Conservation (phyloP, 2,329 filamentous ascomycete species). For the Pyrenophora graminea region DNA sequence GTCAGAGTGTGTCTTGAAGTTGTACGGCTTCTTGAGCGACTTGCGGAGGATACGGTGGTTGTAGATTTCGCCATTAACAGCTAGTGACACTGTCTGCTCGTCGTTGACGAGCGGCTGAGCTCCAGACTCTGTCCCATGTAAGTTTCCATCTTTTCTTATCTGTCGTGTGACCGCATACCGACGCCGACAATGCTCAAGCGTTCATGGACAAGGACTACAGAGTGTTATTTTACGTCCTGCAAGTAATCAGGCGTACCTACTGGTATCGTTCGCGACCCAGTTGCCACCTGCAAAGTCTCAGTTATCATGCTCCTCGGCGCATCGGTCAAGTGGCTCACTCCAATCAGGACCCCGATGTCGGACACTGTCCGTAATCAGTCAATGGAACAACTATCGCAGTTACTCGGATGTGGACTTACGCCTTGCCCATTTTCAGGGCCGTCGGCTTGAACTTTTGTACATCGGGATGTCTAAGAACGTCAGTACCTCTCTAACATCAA, state of each 20-base stretch:
- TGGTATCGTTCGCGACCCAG: constrained; percentile 86
- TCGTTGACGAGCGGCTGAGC: constrained; percentile 94
- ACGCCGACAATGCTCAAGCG: constrained; percentile 97
- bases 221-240: constrained; percentile 25
- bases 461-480: constrained; percentile 71
- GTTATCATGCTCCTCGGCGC: constrained; percentile 33
- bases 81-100: constrained; percentile 83
- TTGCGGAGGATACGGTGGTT: constrained; percentile 97
- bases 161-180: constrained; percentile 62
- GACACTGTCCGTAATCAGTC: constrained; percentile 63
- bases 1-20: constrained; percentile 98
- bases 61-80: constrained; percentile 99
- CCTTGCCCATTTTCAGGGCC: constrained; percentile 89
- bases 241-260: constrained; percentile 53
- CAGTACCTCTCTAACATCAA: too few relatives aligned
- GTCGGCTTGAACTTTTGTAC: constrained; percentile 96
- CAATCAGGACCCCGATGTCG: constrained; percentile 98
- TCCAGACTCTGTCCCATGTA: constrained; percentile 71
- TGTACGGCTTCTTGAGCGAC: constrained; percentile 77
- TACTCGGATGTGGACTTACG: constrained; percentile 62
- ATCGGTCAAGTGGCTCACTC: constrained; percentile 68
- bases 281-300: constrained; percentile 71
- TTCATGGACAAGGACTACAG: constrained; percentile 83
- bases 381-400: constrained; percentile 22
- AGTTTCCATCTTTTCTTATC: constrained; percentile 16